These are phyloP conservation scores for Maudiozyma barnettii DNA, from an alignment of 805 yeast species.

Conservation along the genomic window DNA sequence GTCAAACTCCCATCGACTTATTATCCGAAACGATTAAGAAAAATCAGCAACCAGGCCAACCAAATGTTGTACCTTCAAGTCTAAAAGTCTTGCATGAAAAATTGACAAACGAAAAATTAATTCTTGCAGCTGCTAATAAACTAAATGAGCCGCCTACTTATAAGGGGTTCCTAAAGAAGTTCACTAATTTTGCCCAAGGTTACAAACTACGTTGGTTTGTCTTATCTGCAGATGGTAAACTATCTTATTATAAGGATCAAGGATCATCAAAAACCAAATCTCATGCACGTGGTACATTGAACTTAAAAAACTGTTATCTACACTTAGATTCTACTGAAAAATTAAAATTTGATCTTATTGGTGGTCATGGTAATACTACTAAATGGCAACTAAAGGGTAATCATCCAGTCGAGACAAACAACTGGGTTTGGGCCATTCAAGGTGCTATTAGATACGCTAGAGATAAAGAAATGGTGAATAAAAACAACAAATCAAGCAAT, in stretches of 20 bases:
- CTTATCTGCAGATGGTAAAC: conserved; percentile 65
- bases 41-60: conserved; percentile 4
- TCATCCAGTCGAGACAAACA: conserved; percentile 87
- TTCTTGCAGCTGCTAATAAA: conserved; percentile 36
- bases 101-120: conserved; percentile 68
- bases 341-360: conserved; percentile 78
- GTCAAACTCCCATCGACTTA: conserved; percentile 72
- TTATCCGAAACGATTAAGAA: conserved; percentile 29
- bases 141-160: conserved; percentile 59
- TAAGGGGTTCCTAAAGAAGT: conserved; percentile 86
- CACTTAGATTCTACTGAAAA: conserved; percentile 89
- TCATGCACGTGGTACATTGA: conserved; percentile 81
- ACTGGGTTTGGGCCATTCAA: conserved; percentile 97
- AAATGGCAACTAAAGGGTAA: conserved; percentile 90
- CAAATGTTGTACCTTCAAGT: conserved; percentile 11
- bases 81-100: conserved; percentile 57
- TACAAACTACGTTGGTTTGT: conserved; percentile 91
- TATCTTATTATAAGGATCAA: conserved; percentile 84
- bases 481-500: conserved; percentile 5
- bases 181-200: conserved; percentile 96
- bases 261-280: conserved; percentile 59
- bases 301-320: conserved; percentile 68
- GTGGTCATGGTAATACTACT: conserved; percentile 51
- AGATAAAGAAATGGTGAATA: conserved; percentile 39
- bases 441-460: conserved; percentile 82